Conservation (phyloP, 78 protist species). For the Dictyostelium discoideum region dicty_2.7 NC_007089.4:5654501-5655000, state of each 20-base stretch:
- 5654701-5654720: not conserved
- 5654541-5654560: too few relatives aligned
- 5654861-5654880: slow-evolving; percentile 58
- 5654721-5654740: not conserved
- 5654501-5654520: too few relatives aligned
- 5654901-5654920: slow-evolving; percentile 16
- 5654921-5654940: slow-evolving; percentile 46
- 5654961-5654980: slow-evolving; percentile 40
- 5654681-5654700: not conserved
- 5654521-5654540: too few relatives aligned
- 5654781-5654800: too few relatives aligned
- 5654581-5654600: too few relatives aligned
- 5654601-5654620: too few relatives aligned
- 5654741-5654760: too few relatives aligned
- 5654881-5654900: slow-evolving; percentile 8
- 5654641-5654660: not conserved
- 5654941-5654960: slow-evolving; percentile 64
- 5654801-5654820: not conserved
- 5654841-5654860: slow-evolving; percentile 42
- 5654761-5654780: too few relatives aligned
- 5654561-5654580: too few relatives aligned
- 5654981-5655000: slow-evolving; percentile 13
- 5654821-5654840: slow-evolving; percentile 55
- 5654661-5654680: not conserved
- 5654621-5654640: not conserved